Base-by-base conservation (phyloP, 1,284 basidiomycete genomes). In the Singerocomus inundabilis region DNA sequence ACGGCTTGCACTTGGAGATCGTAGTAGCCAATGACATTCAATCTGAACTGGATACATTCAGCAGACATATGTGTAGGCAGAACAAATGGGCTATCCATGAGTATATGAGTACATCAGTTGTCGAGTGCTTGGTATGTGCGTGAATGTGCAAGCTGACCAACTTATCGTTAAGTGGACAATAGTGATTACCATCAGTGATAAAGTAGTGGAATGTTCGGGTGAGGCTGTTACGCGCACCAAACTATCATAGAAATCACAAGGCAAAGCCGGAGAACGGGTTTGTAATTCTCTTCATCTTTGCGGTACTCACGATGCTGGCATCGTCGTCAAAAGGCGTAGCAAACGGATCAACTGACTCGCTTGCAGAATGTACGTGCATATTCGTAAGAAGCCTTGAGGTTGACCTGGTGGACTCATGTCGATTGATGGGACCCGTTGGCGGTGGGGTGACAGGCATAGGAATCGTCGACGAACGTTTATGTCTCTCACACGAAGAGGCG, bases 251-350 rank as follows among this genome's bases (percentile, higher is more conserved):
- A 11, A 37, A 45, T 48, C 57, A 66, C 44, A 68, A 12, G 6
- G 66, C 66, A 34, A 58, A 24, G n/a, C 64, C 64, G 6, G 55
- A 29, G 45, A 69, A 70, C 8, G 68, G 64, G 43, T 70, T 70
- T 29, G 58, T 57, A 32, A 38, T 51, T 41, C 53, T 55, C 59
- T 57, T 68, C 34, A 45, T 40, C 51, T 44, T 63, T 6, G 34
- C 21, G 6, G 55, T 52, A 25, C 30, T 54, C 16, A 26, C 34
- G 12, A 77, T 70, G 40, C 63, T 59, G 48, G 74, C 73, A 60
- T 85, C 81, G 61, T 88, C 87, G 64, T 90, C 88, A 69, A 89
- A 90, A 11, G 88, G 87, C 49, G 86, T 88, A 49, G 78, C 75
- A 62, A 89, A 90, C 40, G 87, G 87, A 61, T 83, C 68, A 41